phyloP scores from a whole-genome alignment of 495 filamentous ascomycete genomes.

The Annulohypoxylon bovei region DNA sequence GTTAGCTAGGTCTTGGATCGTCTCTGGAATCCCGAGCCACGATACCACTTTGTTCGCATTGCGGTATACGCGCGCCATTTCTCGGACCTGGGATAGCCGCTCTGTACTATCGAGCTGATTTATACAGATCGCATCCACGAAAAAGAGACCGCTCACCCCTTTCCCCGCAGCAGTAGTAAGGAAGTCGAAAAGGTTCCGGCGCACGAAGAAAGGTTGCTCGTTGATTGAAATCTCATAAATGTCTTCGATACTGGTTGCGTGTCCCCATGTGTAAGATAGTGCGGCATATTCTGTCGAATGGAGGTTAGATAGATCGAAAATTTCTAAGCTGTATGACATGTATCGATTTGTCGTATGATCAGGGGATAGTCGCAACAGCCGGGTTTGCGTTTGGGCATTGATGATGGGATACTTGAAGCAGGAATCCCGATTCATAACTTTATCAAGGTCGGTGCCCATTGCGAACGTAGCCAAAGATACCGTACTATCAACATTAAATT shows the following conservation, averaged over 20 bases:
- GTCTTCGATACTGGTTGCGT: neutral
- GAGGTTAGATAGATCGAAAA: constrained; percentile 17
- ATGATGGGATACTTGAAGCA: constrained; percentile 18
- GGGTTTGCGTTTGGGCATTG: constrained; percentile 7
- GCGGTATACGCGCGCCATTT: constrained; percentile 48
- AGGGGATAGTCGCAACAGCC: constrained; percentile 8
- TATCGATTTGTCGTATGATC: neutral
- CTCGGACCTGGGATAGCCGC: constrained; percentile 40
- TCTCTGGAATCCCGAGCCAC: constrained; percentile 38
- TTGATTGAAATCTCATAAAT: constrained; percentile 14
- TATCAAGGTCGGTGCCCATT: constrained; percentile 26
- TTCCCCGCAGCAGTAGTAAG: constrained; percentile 23
- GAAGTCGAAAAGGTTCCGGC: constrained; percentile 30
- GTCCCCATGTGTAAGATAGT: constrained; percentile 39
- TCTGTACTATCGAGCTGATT: constrained; percentile 49
- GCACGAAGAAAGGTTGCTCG: constrained; percentile 29
- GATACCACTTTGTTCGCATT: constrained; percentile 33
- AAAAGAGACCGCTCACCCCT: constrained; percentile 27
- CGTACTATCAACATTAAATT: neutral
- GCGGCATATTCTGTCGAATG: constrained; percentile 3
- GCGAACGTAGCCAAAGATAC: neutral
- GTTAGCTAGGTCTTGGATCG: neutral
- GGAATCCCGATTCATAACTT: constrained; percentile 7
- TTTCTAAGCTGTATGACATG: constrained; percentile 7
- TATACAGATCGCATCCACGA: constrained; percentile 54